Base-by-base conservation (phyloP, 78 protist species). In the Dictyostelium intermedium region DNA sequence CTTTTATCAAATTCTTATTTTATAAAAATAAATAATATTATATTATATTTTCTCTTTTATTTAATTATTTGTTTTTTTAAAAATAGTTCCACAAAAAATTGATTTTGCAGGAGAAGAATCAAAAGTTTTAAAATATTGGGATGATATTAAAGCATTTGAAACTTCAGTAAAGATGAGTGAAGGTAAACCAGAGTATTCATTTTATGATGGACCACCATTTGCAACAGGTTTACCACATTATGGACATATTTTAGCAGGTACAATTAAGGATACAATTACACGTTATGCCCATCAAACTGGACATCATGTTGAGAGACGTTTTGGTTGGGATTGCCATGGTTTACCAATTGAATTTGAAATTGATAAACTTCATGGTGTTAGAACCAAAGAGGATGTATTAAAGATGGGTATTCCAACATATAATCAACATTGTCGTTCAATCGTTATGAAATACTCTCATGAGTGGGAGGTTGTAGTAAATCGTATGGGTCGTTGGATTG, bases 211-310 rank as follows among this genome's bases (percentile, higher is more conserved):
- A 13, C 99, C 99, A 13, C 99, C 99, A n/a, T 99, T 99, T 47
- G 99, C 99, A 37, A 99, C 99, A 30, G 99, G 99, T 30, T 92
- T 98, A 45, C 99, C 99, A 34, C 99, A 99, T 96, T 99, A 99
- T 85, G 99, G 99, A 16, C 99, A 99, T 84, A 84, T 99, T 63
- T 96, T 99, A 34, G 99, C 99, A 5, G 99, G 99, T 39, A 99
- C 99, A 43, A 98, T 99, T 95, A 99, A 99, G 96, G 99, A 99
- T 77, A 93, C 98, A 8, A 99, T 99, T 20, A 98, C 99, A 10
- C 95, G 99, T 25, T 99, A 97, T 93, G 98, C 98, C 23, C 98
- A 97, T 95, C 98, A 96, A 95, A 96, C 93, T 14, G 99, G 99
- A 20, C 98, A 96, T 97, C 96, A 99, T 78, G 99, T 99, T 8